Percentiles rank a stretch among this genome's conserved stretches.
Evolutionary conservation across 108 stramenopile genomes (phyloP).

Genomic region (Nannochloropsis gaditana): DNA sequence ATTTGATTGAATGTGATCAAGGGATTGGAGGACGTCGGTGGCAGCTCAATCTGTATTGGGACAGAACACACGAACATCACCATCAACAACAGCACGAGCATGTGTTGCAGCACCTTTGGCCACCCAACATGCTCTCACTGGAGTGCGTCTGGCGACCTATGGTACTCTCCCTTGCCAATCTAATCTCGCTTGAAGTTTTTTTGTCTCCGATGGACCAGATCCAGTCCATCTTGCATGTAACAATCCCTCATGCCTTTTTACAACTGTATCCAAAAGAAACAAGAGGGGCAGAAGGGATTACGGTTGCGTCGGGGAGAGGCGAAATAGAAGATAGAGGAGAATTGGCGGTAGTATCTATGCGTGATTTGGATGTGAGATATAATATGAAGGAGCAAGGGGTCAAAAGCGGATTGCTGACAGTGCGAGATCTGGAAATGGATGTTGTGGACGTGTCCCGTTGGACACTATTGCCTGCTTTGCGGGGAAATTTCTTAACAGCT

Average conservation of each 20-base stretch:
- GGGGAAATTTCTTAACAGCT: background rate
- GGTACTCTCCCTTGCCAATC: background rate
- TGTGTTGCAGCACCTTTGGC: background rate
- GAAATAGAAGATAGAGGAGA: background rate
- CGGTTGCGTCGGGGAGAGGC: background rate
- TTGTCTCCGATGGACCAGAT: background rate
- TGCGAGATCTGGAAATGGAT: background rate
- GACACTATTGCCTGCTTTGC: background rate
- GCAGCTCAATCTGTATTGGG: constrained; percentile 12
- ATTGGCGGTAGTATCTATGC: background rate
- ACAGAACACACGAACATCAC: background rate
- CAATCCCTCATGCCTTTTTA: constrained; percentile 12
- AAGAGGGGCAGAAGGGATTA: background rate
- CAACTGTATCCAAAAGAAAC: background rate
- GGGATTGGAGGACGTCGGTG: background rate
- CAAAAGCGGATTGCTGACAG: background rate
- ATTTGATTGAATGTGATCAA: background rate
- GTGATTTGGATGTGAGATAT: background rate
- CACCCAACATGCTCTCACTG: background rate
- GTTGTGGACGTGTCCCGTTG: constrained; percentile 19
- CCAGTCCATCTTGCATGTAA: background rate
- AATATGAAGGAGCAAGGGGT: background rate
- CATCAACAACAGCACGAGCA: background rate
- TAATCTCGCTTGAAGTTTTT: background rate
- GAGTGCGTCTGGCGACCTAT: background rate